phyloP scores from a whole-genome alignment of 2,329 filamentous ascomycete species.

The Trichoderma pleuroti region DNA sequence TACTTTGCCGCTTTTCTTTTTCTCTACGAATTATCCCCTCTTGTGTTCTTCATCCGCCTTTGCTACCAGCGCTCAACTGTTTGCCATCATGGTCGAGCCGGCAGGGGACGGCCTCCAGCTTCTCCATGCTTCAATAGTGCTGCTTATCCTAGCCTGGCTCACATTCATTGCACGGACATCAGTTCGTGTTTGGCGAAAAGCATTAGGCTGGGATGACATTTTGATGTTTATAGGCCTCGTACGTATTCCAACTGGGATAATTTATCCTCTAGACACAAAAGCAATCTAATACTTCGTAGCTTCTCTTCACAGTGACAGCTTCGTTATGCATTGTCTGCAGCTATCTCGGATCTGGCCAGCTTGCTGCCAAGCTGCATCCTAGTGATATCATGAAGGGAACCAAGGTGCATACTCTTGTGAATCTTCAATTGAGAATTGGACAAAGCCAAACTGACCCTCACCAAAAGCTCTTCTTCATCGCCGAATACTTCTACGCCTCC shows the following conservation, averaged over 20 bases:
- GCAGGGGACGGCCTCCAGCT: conserved; percentile 3
- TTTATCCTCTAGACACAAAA: background rate
- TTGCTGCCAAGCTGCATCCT: background rate
- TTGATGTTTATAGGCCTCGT: conserved; percentile 12
- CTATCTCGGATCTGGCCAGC: conserved; percentile 11
- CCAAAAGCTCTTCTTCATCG: conserved; percentile 12
- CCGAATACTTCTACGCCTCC: conserved; percentile 7
- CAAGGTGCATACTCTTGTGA: background rate
- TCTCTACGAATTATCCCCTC: background rate
- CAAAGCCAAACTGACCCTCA: background rate
- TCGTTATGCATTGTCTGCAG: conserved; percentile 5
- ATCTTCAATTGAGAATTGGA: background rate
- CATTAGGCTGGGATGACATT: conserved; percentile 6
- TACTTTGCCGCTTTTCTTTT: background rate
- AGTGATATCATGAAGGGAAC: conserved; percentile 8
- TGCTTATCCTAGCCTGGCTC: background rate
- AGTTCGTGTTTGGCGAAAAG: conserved; percentile 7
- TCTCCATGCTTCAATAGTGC: conserved; percentile 2
- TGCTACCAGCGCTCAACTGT: background rate
- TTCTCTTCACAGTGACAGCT: conserved; percentile 11
- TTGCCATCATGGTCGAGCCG: conserved; percentile 10
- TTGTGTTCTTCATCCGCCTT: background rate
- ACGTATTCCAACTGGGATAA: background rate
- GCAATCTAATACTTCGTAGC: conserved; percentile 4
- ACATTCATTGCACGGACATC: background rate